Percentiles rank a stretch among this genome's conserved stretches.
These are phyloP conservation scores for Heritiera littoralis DNA, from an alignment of 345 rosid species.

Conservation along the genomic window DNA sequence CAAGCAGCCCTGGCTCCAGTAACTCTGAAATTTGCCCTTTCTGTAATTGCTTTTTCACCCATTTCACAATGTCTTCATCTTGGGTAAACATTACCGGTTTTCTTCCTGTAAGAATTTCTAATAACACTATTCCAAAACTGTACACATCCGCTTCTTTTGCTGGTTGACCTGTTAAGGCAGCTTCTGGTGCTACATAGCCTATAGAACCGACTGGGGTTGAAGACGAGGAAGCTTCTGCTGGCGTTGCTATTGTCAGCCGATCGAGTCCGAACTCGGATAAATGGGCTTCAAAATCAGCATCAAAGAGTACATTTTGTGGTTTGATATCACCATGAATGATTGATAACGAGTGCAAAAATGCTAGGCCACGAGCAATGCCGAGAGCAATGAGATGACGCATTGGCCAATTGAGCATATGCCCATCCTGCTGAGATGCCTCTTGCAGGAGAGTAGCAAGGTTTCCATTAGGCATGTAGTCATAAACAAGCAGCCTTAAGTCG, in stretches of 20 bases:
- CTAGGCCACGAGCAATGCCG: conserved; percentile 61
- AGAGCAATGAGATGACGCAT: conserved; percentile 70
- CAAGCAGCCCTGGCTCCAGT: conserved; percentile 60
- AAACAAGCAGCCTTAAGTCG: conserved; percentile 49
- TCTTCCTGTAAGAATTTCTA: conserved; percentile 63
- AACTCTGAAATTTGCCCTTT: conserved; percentile 57
- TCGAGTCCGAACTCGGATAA: conserved; percentile 62
- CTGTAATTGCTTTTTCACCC: conserved; percentile 58
- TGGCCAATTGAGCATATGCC: conserved; percentile 68
- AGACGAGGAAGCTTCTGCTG: conserved; percentile 58
- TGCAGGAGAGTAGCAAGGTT: conserved; percentile 61
- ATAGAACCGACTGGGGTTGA: conserved; percentile 51
- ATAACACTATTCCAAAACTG: conserved; percentile 58
- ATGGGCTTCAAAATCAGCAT: conserved; percentile 69
- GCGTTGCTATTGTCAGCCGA: conserved; percentile 36
- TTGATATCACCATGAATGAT: conserved; percentile 58
- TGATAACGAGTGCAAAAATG: conserved; percentile 50
- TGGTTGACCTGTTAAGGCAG: conserved; percentile 36
- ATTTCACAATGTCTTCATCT: conserved; percentile 66
- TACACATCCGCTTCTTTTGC: conserved; percentile 60
- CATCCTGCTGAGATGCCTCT: conserved; percentile 70
- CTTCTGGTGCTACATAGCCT: conserved; percentile 62
- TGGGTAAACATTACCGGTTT: conserved; percentile 61
- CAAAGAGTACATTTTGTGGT: conserved; percentile 59
- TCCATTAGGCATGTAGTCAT: conserved; percentile 72